These are phyloP conservation scores for Saccharomyces pastorianus DNA, from an alignment of 1,139 yeast genomes.

Conservation along the genomic window DNA sequence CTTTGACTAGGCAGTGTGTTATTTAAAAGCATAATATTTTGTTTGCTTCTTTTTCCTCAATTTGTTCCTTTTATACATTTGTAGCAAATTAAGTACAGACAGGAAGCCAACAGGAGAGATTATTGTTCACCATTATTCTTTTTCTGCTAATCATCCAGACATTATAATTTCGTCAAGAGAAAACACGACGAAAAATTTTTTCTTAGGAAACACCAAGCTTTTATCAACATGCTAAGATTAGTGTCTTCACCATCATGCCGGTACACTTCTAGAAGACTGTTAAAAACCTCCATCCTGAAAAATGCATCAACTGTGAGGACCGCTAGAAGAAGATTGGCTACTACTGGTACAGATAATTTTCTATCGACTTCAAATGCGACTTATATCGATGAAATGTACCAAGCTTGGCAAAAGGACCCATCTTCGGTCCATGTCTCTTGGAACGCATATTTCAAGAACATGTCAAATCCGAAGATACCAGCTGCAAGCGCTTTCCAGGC, in stretches of 20 bases:
- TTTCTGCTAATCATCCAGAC: background rate
- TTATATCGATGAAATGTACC: conserved; percentile 95
- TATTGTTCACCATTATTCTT: background rate
- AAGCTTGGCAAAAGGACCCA: conserved; percentile 90
- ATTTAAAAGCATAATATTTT: background rate
- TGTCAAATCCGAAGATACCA: conserved; percentile 61
- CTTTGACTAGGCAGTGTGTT: background rate
- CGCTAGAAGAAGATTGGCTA: conserved; percentile 3
- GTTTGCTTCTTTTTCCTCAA: background rate
- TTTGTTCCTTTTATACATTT: background rate
- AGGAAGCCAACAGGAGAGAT: background rate
- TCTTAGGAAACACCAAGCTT: background rate
- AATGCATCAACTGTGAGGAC: background rate
- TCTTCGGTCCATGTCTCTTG: conserved; percentile 87
- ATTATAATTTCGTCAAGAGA: background rate
- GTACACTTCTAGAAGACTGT: conserved; percentile 1
- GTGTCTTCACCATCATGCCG: conserved; percentile 2
- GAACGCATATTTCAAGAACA: conserved; percentile 90
- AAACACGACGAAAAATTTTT: background rate
- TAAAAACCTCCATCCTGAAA: conserved; percentile 3
- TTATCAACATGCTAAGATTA: conserved; percentile 6
- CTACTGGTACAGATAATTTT: conserved; percentile 49
- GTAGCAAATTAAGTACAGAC: background rate
- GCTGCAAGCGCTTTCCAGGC: conserved; percentile 75
- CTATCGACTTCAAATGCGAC: conserved; percentile 79